Evolutionary conservation across 371 early-diverging fungal species (phyloP).

Genomic region (Haplosporangium sp.): DNA sequence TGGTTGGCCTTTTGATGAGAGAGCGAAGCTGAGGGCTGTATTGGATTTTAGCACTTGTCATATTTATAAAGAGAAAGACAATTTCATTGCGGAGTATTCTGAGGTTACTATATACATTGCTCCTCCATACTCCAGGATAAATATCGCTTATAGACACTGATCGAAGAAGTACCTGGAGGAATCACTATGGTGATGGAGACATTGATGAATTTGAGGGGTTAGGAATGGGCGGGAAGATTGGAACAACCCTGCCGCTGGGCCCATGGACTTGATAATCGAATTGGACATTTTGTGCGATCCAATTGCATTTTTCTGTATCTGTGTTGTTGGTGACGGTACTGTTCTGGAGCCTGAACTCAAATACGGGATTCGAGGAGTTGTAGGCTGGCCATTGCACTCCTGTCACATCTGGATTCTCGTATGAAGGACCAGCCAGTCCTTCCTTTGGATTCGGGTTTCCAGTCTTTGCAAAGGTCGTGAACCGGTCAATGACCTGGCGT

Average conservation of each 20-base stretch:
- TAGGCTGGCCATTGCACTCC: constrained; percentile 26
- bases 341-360: constrained; percentile 13
- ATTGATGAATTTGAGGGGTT: neutral
- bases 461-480: constrained; percentile 44
- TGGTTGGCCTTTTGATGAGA: no score
- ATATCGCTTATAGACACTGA: no score
- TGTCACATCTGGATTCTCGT: constrained; percentile 35
- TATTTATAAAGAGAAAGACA: no score
- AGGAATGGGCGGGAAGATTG: constrained; percentile 10
- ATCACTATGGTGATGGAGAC: neutral
- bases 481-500: constrained; percentile 45
- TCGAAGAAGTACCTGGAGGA: no score
- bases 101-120: no score
- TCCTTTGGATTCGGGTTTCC: constrained; percentile 33
- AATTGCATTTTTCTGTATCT: constrained; percentile 17
- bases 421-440: constrained; percentile 10
- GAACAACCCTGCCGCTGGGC: constrained; percentile 8
- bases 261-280: constrained; percentile 26
- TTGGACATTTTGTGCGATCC: constrained; percentile 16
- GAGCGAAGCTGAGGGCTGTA: no score
- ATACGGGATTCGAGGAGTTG: constrained; percentile 2
- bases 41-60: no score
- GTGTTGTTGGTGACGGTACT: constrained; percentile 3
- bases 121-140: no score
- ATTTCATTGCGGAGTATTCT: no score